These are phyloP conservation scores for Cryptococcus sp. DNA, from an alignment of 1,284 basidiomycete species.

Conservation along the genomic window DNA sequence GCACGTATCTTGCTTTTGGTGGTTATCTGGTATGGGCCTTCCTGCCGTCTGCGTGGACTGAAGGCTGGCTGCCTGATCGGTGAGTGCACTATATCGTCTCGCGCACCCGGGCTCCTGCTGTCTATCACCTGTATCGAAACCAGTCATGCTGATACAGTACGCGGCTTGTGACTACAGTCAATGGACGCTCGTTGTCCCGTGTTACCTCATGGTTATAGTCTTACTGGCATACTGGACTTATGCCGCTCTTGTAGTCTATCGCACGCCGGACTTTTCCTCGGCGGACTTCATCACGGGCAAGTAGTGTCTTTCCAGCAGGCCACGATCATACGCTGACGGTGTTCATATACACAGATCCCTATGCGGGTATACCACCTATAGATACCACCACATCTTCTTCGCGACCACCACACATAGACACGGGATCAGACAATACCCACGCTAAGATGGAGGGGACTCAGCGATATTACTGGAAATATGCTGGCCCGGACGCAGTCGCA, in stretches of 20 bases:
- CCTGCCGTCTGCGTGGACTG: conserved; percentile 63
- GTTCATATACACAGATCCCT: conserved; percentile 14
- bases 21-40: conserved; percentile 70
- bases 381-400: neutral
- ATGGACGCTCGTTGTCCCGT: conserved; percentile 82
- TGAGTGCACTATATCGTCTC: conserved; percentile 48
- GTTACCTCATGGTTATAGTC: conserved; percentile 71
- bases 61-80: conserved; percentile 80
- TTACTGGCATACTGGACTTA: conserved; percentile 77
- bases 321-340: too few species aligned
- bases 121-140: neutral
- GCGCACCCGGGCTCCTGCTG: neutral
- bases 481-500: conserved; percentile 58
- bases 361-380: conserved; percentile 6
- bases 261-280: conserved; percentile 70
- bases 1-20: conserved; percentile 70
- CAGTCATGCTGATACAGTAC: neutral
- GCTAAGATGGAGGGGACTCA: neutral
- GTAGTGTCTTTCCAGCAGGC: conserved; percentile 12
- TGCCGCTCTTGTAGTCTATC: conserved; percentile 69
- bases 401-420: neutral
- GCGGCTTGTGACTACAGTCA: conserved; percentile 59
- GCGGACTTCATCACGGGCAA: conserved; percentile 67
- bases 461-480: conserved; percentile 37
- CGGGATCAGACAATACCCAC: neutral